These are phyloP conservation scores for Diaporthe humulicola DNA, from an alignment of 2,329 filamentous ascomycete genomes.

Conservation along the genomic window DNA sequence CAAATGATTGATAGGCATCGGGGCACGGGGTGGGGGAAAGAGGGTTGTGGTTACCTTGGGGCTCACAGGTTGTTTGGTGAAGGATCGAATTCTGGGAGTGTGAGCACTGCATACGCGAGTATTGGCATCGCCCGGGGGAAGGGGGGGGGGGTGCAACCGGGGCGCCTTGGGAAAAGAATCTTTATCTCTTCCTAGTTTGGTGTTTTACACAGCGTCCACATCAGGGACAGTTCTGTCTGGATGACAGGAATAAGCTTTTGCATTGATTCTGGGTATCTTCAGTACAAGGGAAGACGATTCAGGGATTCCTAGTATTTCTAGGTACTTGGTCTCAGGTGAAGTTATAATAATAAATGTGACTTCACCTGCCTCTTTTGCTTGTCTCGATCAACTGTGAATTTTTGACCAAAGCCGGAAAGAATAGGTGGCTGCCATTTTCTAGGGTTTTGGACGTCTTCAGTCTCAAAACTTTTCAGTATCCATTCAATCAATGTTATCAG, in stretches of 20 bases:
- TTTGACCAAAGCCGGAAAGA: background rate
- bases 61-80: background rate
- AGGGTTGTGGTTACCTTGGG: background rate
- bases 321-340: background rate
- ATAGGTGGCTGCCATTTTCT: background rate
- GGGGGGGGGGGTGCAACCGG: background rate
- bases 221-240: background rate
- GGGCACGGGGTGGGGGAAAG: background rate
- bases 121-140: background rate
- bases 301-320: background rate
- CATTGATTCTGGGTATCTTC: too few relatives aligned
- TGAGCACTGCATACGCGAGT: background rate
- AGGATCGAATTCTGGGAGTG: too few relatives aligned
- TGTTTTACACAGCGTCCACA: too few relatives aligned
- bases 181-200: too few relatives aligned
- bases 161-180: background rate
- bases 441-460: background rate
- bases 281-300: background rate
- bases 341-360: background rate
- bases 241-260: background rate
- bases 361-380: background rate
- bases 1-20: background rate
- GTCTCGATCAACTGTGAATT: background rate
- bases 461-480: background rate
- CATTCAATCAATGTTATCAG: too few relatives aligned